These are phyloP conservation scores for Nigrospora osmanthi DNA, from an alignment of 2,329 filamentous ascomycete species.

Conservation along the genomic window DNA sequence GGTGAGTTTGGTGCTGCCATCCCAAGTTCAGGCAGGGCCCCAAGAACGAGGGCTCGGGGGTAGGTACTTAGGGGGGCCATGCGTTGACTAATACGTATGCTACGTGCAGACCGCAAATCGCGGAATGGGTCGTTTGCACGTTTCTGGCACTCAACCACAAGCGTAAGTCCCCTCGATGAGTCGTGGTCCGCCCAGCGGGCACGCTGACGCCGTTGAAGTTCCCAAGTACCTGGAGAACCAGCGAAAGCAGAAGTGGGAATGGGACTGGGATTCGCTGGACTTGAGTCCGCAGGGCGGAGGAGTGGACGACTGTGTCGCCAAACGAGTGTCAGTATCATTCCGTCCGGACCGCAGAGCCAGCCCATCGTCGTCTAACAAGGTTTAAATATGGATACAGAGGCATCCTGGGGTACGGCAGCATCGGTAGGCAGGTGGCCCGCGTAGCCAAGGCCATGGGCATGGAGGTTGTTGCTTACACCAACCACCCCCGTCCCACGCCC, in stretches of 20 bases:
- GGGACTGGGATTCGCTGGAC: constrained; percentile 11
- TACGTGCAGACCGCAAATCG: constrained; percentile 40
- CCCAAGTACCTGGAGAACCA: constrained; percentile 1
- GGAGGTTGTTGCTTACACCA: constrained; percentile 62
- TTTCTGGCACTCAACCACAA: constrained; percentile 41
- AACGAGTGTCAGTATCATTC: constrained; percentile 41
- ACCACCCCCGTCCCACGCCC: constrained; percentile 49
- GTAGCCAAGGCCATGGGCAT: constrained; percentile 54
- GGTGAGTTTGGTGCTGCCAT: constrained; percentile 25
- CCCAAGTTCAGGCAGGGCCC: background rate
- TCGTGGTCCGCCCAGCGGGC: background rate
- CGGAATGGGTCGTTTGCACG: constrained; percentile 47
- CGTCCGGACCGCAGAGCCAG: background rate
- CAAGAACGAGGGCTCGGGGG: too few relatives aligned
- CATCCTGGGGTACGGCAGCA: constrained; percentile 36
- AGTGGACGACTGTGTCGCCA: constrained; percentile 35
- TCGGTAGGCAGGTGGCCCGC: constrained; percentile 33
- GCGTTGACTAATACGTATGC: too few relatives aligned
- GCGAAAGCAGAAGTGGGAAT: constrained; percentile 29
- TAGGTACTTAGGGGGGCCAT: too few relatives aligned
- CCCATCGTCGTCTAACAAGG: background rate
- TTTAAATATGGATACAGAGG: constrained; percentile 19
- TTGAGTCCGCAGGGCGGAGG: constrained; percentile 21
- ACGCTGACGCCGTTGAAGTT: background rate
- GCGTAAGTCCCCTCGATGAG: constrained; percentile 23